Evolutionary conservation across 2,329 filamentous ascomycete genomes (phyloP), one percentile per base, ranked within the genome.

Genomic region (Cercospora sp.): DNA sequence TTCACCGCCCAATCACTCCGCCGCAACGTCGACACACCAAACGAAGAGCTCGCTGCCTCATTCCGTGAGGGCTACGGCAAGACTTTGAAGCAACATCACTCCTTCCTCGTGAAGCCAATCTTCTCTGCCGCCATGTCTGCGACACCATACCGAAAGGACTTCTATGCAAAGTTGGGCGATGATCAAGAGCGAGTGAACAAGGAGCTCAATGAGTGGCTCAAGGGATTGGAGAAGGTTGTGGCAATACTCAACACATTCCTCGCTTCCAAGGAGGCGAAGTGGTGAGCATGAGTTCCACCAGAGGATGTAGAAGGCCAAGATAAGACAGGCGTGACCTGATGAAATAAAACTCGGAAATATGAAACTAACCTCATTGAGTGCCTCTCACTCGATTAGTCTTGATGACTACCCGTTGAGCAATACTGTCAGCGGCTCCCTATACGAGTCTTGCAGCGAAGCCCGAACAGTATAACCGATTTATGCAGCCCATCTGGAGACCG

Each of bases 111-210:
- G 76, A 97, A 97, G 86, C 93, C 93, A 69, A 86, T 97, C 78
- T 98, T 98, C 87, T 91, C 87, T 75, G 91, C 93, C 70, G 94
- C 94, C 79, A 97, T 99, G 93, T 88, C 88, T 74, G 94, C 93
- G 18, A 94, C 91, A 74, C 95, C 95, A 1, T 97, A 97, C 86
- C 89, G 94, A 74, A 92, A 92, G 80, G 92, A 94, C 81, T 98
- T 99, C 79, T 98, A 97, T 80, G 82, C 82, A 72, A 97, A 97
- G 87, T 85, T 99, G 53, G 93, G 91, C 43, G 83, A 84, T 21
- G 87, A 92, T 77, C 81, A 86, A 45, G 77, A 76, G 12, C 87
- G 90, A 80, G 90, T 95, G 60, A 75, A 85, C 61, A 78, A 81
- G 65, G 88, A 91, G 77, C 80, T 97, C 76, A 82, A 85, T 74